phyloP scores from a whole-genome alignment of 2,329 filamentous ascomycete genomes.

The Paecilomyces dactylethromorphus region DNA sequence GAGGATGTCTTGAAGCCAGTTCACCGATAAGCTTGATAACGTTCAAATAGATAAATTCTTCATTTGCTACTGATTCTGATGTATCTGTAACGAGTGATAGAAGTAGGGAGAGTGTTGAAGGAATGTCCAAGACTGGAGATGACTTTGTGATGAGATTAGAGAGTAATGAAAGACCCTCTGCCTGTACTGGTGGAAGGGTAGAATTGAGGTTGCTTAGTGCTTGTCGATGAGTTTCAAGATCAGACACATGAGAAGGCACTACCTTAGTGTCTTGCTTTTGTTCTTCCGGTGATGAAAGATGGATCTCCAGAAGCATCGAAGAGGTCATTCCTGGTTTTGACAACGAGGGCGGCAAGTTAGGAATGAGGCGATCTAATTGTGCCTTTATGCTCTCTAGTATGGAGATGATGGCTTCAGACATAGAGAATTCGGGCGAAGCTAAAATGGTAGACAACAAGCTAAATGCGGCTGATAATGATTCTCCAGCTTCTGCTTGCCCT shows the following conservation, averaged over 20 bases:
- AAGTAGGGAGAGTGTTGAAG: slow-evolving; percentile 34
- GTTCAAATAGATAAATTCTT: slow-evolving; percentile 39
- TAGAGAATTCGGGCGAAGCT: slow-evolving; percentile 33
- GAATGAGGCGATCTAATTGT: slow-evolving; percentile 29
- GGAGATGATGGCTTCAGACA: slow-evolving; percentile 21
- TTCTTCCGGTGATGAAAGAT: slow-evolving; percentile 21
- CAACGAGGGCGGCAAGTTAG: slow-evolving; percentile 23
- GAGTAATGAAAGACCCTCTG: slow-evolving; percentile 36
- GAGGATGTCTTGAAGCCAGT: slow-evolving; percentile 35
- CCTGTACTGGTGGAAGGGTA: slow-evolving; percentile 35
- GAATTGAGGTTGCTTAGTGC: slow-evolving; percentile 35
- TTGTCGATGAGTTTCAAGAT: slow-evolving; percentile 35
- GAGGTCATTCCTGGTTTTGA: slow-evolving; percentile 33
- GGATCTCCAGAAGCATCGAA: slow-evolving; percentile 38
- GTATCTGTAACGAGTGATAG: slow-evolving; percentile 32
- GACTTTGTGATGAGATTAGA: slow-evolving; percentile 32
- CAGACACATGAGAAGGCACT: slow-evolving; percentile 20
- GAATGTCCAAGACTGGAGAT: slow-evolving; percentile 38
- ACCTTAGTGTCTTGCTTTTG: slow-evolving; percentile 12
- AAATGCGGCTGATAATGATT: slow-evolving; percentile 34
- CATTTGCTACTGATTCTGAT: slow-evolving; percentile 23
- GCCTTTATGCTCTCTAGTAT: slow-evolving; percentile 26
- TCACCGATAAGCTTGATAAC: slow-evolving; percentile 36
- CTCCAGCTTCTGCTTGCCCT: slow-evolving; percentile 19
- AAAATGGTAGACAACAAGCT: slow-evolving; percentile 38